Percentiles rank a stretch among this genome's conserved stretches.
phyloP scores from a whole-genome alignment of 2,329 filamentous ascomycete species.

The Phialophora macrospora region DNA sequence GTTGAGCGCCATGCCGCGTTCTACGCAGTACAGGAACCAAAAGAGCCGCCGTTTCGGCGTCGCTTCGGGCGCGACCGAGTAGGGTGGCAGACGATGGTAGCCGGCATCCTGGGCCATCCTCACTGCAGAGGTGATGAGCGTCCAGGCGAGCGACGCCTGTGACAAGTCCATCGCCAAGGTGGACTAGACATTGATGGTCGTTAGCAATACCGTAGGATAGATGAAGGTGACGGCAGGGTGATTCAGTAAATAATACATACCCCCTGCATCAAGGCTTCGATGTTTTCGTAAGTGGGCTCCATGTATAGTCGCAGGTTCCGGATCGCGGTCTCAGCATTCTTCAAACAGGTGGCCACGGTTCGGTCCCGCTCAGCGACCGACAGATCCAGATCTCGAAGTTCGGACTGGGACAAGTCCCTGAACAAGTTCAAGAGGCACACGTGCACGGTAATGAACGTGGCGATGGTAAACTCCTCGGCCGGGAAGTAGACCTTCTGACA shows the following conservation, averaged over 20 bases:
- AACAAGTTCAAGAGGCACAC: constrained; percentile 49
- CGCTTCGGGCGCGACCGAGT: constrained; percentile 38
- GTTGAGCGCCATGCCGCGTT: constrained; percentile 63
- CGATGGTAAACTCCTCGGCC: constrained; percentile 49
- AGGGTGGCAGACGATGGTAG: constrained; percentile 57
- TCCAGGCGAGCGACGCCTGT: constrained; percentile 67
- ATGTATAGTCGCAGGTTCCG: constrained; percentile 61
- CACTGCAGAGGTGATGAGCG: constrained; percentile 63
- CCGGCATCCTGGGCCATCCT: constrained; percentile 67
- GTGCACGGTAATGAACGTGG: constrained; percentile 49
- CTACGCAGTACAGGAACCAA: constrained; percentile 64
- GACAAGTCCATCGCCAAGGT: constrained; percentile 67
- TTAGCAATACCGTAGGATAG: background rate
- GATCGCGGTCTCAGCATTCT: constrained; percentile 53
- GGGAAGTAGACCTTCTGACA: constrained; percentile 53
- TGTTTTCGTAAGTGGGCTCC: constrained; percentile 60
- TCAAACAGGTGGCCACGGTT: constrained; percentile 47
- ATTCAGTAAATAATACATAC: no score
- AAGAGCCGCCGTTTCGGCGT: constrained; percentile 51
- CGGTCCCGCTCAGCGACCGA: constrained; percentile 40
- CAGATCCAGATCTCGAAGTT: constrained; percentile 35
- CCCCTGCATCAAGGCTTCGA: constrained; percentile 64
- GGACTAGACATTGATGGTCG: constrained; percentile 48
- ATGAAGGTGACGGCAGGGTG: background rate
- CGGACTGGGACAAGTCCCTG: constrained; percentile 22